These are phyloP conservation scores for Aschersonia sp. DNA, from an alignment of 2,329 filamentous ascomycete species.

Conservation along the genomic window DNA sequence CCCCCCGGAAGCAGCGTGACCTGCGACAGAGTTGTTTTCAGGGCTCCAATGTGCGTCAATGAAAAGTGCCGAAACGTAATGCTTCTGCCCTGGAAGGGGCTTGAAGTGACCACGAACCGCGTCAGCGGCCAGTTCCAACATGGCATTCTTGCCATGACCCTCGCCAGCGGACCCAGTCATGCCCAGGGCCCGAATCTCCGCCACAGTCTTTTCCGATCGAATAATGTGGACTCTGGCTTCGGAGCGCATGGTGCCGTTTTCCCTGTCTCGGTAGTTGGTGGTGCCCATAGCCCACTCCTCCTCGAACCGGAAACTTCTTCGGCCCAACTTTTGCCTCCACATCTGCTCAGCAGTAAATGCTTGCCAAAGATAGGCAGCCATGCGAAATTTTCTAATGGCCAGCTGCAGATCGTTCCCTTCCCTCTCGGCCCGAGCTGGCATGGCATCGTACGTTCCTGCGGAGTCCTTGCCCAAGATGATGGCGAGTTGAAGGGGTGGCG, in stretches of 20 bases:
- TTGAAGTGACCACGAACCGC: constrained; percentile 69
- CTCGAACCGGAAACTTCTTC: constrained; percentile 78
- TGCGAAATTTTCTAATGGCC: constrained; percentile 80
- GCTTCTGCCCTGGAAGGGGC: constrained; percentile 60
- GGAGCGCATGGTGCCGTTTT: constrained; percentile 62
- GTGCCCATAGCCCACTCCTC: constrained; percentile 88
- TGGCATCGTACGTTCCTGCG: constrained; percentile 67
- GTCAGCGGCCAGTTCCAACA: constrained; percentile 64
- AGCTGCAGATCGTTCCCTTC: constrained; percentile 73
- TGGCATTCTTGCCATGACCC: constrained; percentile 53
- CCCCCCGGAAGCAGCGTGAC: constrained; percentile 75
- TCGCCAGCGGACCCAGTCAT: constrained; percentile 62
- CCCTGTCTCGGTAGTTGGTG: constrained; percentile 59
- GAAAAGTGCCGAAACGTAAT: constrained; percentile 76
- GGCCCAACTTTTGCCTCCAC: constrained; percentile 74
- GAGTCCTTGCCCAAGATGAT: constrained; percentile 84
- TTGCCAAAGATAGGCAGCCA: constrained; percentile 94
- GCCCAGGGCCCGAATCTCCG: constrained; percentile 66
- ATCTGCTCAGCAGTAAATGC: constrained; percentile 95
- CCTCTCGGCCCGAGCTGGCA: constrained; percentile 56
- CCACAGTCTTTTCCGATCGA: constrained; percentile 66
- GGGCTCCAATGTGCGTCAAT: constrained; percentile 84
- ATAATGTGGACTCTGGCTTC: constrained; percentile 86
- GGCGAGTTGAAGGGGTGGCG: constrained; percentile 78
- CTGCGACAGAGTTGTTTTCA: constrained; percentile 51